A percentile compares a stretch with the other conserved stretches of the same genome.
Evolutionary conservation across 2,329 filamentous ascomycete species (phyloP).

Genomic region (Colletotrichum nymphaeae): DNA sequence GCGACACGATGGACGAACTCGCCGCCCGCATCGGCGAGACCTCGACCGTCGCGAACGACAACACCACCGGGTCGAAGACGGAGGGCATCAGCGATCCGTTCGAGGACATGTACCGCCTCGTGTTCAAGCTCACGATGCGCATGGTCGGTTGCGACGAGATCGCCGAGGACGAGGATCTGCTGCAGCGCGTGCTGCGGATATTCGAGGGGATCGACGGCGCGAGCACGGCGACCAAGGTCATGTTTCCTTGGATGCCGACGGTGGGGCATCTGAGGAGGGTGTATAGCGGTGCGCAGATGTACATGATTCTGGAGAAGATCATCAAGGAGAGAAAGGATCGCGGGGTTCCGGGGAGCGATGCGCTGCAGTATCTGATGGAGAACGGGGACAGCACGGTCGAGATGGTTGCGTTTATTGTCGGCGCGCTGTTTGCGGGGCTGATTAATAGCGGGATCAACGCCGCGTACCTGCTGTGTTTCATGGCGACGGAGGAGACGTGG

Average conservation of each 20-base stretch:
- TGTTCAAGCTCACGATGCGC: constrained; percentile 69
- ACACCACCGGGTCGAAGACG: too few relatives aligned
- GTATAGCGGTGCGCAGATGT: constrained; percentile 58
- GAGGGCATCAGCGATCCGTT: constrained; percentile 61
- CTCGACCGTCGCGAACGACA: too few relatives aligned
- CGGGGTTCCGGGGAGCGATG: constrained; percentile 58
- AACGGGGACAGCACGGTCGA: constrained; percentile 55
- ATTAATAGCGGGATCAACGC: constrained; percentile 68
- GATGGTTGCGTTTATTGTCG: constrained; percentile 62
- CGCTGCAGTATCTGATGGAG: constrained; percentile 65
- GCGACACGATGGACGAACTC: constrained; percentile 50
- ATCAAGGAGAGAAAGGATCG: constrained; percentile 56
- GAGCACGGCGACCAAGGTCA: constrained; percentile 55
- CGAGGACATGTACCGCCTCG: constrained; percentile 61
- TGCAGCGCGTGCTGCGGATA: constrained; percentile 54
- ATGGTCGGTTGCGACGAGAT: constrained; percentile 65
- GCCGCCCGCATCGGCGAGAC: constrained; percentile 36
- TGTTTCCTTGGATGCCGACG: constrained; percentile 65
- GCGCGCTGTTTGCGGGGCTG: constrained; percentile 65
- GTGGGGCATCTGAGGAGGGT: constrained; percentile 54
- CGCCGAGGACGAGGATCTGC: constrained; percentile 55
- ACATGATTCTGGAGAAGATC: constrained; percentile 59
- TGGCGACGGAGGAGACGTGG: constrained; percentile 61
- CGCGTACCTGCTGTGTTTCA: constrained; percentile 62
- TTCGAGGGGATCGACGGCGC: constrained; percentile 60